Evolutionary conservation across 768 basidiomycete genomes (phyloP).

Genomic region (Dendrothele bispora): DNA sequence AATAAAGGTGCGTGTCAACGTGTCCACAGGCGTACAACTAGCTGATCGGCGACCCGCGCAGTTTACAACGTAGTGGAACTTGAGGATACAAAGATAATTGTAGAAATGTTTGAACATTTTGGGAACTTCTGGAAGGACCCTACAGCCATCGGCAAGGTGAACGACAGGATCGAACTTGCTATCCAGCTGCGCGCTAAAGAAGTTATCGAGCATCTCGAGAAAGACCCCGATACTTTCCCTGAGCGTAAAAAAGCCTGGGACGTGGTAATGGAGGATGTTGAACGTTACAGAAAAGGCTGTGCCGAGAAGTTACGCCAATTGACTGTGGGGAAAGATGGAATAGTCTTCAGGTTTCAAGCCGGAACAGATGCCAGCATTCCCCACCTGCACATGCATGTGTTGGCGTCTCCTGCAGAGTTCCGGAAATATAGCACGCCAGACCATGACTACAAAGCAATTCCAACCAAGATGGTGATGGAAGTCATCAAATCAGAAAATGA

Average conservation of each 20-base stretch:
- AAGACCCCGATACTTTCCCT: neutral
- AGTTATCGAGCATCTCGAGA: neutral
- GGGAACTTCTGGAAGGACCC: slow-evolving; percentile 3
- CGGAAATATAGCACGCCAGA: slow-evolving; percentile 8
- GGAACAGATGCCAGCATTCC: slow-evolving; percentile 12
- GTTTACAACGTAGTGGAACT: slow-evolving; percentile 13
- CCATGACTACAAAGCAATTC: slow-evolving; percentile 15
- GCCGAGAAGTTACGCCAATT: neutral
- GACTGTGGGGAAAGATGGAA: neutral
- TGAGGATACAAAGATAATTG: slow-evolving; percentile 6
- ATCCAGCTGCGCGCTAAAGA: neutral
- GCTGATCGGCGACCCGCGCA: neutral
- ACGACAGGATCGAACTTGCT: slow-evolving; percentile 1
- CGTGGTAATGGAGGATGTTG: slow-evolving; percentile 1
- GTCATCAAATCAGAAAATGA: neutral
- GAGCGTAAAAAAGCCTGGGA: neutral
- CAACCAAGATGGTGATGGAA: slow-evolving; percentile 1
- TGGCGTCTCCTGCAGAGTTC: slow-evolving; percentile 3
- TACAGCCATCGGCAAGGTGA: slow-evolving; percentile 1
- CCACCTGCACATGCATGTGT: slow-evolving; percentile 16
- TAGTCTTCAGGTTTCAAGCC: slow-evolving; percentile 12
- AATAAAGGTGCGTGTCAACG: slow-evolving; percentile 5
- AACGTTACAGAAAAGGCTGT: neutral
- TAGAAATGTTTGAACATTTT: slow-evolving; percentile 14
- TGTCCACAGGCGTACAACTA: neutral